Evolutionary conservation across 345 rosid genomes (phyloP), one percentile per base, ranked within the genome.

Genomic region (Sonneratia alba): DNA sequence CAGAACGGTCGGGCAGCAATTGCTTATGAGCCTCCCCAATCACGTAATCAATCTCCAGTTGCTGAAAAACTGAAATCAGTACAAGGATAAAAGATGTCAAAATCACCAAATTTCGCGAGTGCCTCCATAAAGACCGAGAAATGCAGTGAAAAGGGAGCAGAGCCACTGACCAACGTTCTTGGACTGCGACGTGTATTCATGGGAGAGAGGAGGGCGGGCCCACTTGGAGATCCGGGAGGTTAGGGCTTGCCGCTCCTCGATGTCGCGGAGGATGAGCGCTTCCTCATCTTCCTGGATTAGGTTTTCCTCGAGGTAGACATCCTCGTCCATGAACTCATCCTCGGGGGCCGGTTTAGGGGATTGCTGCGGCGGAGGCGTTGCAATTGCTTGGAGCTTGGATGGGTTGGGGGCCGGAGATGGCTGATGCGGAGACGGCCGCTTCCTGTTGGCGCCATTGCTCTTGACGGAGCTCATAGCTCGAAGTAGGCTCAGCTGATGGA

Each of bases 31-130:
- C 77, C 75, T 92, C 94, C 69, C 85, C 84, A 57, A 92, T 81
- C 6, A 92, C 82, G 70, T 88, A 90, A 84, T 92, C 99, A 74
- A 95, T 92, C 93, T 92, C 98, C 87, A 95, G 76, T 73, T 92
- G 97, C 87, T 95, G 99, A 77, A 88, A 95, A 69, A 79, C 98
- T 92, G 76, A 65, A 74, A 42, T 27, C 70, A 27, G 68, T 69
- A 24, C 61, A 63, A 19, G 57, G 19, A 14, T 3, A 38, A 32
- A 49, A 51, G 3, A 36, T 14, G 36, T 19, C 63, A 32, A 19
- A 73, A 19, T 57, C 67, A 5, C 18, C 43, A 49, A 68, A 45
- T 53, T 63, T 16, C n/a, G 22, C 37, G 19, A 14, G 32, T 4
- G 11, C 19, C 67, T 18, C 5, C 49, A 12, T 22, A 34, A 11